phyloP scores from a whole-genome alignment of 202 grass and related monocot genomes.

The Brachypodium distachyon region DNA sequence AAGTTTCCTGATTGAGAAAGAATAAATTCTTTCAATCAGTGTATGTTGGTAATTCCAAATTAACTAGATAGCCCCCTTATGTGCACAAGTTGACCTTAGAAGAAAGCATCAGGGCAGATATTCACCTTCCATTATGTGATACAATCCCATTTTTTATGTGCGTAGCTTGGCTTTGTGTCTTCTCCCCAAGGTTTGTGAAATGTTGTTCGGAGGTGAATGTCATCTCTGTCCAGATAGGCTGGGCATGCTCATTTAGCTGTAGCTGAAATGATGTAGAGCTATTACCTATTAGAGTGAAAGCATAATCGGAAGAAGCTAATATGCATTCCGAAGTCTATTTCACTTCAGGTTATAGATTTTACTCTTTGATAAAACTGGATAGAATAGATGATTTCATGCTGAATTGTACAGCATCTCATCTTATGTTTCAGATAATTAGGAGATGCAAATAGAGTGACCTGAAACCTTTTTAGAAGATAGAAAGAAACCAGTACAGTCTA shows the following conservation, averaged over 20 bases:
- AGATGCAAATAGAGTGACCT: conserved; percentile 8
- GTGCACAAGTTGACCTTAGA: neutral
- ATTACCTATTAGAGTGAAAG: neutral
- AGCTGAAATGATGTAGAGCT: conserved; percentile 50
- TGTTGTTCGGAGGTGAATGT: conserved; percentile 40
- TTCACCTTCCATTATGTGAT: conserved; percentile 68
- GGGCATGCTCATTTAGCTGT: conserved; percentile 92
- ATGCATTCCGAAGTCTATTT: neutral
- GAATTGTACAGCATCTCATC: neutral
- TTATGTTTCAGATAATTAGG: neutral
- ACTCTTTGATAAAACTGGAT: neutral
- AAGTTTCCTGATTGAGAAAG: conserved; percentile 60
- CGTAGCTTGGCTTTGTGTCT: conserved; percentile 30
- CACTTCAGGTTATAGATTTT: neutral
- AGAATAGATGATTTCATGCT: neutral
- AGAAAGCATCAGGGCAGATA: conserved; percentile 15
- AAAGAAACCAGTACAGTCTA: neutral
- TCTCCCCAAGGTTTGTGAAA: conserved; percentile 39
- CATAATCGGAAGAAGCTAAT: neutral
- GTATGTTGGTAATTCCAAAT: conserved; percentile 10
- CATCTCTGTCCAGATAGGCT: conserved; percentile 90
- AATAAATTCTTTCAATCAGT: conserved; percentile 21
- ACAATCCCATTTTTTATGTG: conserved; percentile 53
- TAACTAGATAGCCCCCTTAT: neutral
- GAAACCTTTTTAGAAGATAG: neutral